A percentile compares a stretch with the other conserved stretches of the same genome.
Evolutionary conservation across 805 yeast genomes (phyloP).

Genomic region (Metschnikowia peoriensis): DNA sequence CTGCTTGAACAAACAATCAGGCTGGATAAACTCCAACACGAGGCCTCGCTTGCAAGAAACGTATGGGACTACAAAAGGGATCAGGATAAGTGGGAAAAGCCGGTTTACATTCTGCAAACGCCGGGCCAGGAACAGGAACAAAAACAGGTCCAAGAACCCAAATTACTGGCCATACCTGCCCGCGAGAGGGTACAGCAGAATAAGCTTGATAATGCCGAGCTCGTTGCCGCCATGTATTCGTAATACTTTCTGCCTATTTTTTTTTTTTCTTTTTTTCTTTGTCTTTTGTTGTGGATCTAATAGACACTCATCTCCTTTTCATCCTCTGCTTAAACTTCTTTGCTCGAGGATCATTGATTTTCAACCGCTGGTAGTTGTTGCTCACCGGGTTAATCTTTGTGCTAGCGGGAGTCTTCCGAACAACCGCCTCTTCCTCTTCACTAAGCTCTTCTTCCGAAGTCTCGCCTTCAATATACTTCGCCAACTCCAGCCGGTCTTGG

Average conservation of each 20-base stretch:
- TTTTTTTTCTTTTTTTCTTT: too few relatives aligned
- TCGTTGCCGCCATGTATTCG: conserved; percentile 16
- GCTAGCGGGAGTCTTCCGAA: conserved; percentile 14
- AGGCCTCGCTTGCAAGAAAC: conserved; percentile 31
- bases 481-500: conserved; percentile 23
- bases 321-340: conserved; percentile 41
- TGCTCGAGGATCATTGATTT: conserved; percentile 48
- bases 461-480: conserved; percentile 22
- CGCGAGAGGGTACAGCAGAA: conserved; percentile 17
- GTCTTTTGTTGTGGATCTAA: not conserved
- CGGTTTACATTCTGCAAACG: conserved; percentile 33
- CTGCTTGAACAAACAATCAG: conserved; percentile 34
- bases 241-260: not conserved
- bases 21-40: conserved; percentile 24
- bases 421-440: conserved; percentile 16
- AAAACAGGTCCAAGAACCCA: not conserved
- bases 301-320: conserved; percentile 23
- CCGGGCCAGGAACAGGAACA: not conserved
- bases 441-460: conserved; percentile 4
- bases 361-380: conserved; percentile 51
- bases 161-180: not conserved
- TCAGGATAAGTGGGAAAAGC: conserved; percentile 52
- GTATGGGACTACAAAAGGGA: conserved; percentile 65
- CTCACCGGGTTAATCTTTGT: conserved; percentile 34
- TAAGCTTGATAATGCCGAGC: conserved; percentile 14